Percentiles rank a stretch among this genome's conserved stretches.
Conservation (phyloP, 768 basidiomycete species). For the Tephrocybe sp. region DNA sequence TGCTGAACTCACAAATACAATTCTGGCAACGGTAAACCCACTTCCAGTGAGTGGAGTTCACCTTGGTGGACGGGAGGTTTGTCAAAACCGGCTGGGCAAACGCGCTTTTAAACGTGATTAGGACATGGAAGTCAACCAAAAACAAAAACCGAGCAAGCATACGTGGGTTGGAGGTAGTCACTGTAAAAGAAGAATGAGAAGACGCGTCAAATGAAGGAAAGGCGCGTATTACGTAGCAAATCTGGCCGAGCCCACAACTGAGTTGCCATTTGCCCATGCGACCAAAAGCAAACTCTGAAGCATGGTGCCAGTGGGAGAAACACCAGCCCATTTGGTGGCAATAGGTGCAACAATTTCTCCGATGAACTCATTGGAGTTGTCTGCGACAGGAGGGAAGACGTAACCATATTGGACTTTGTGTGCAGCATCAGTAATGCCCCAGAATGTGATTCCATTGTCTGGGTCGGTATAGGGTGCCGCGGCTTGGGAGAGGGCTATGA, state of each 20-base stretch:
- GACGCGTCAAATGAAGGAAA: neutral
- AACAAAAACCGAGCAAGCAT: conserved; percentile 11
- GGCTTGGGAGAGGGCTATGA: conserved; percentile 40
- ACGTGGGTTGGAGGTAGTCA: conserved; percentile 51
- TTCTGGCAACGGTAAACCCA: conserved; percentile 68
- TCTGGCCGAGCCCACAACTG: conserved; percentile 51
- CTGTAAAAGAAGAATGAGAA: conserved; percentile 25
- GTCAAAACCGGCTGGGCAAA: conserved; percentile 53
- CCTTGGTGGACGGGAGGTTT: conserved; percentile 43
- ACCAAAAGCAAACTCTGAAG: conserved; percentile 52
- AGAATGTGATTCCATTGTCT: conserved; percentile 56
- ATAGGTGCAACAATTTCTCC: conserved; percentile 60
- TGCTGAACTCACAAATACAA: conserved; percentile 49
- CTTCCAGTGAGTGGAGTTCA: conserved; percentile 64
- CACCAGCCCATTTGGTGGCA: conserved; percentile 52
- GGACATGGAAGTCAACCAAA: neutral
- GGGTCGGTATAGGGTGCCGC: conserved; percentile 46
- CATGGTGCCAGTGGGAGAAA: conserved; percentile 55
- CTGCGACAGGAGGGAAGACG: conserved; percentile 47
- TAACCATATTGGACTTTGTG: conserved; percentile 46
- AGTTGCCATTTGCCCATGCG: conserved; percentile 57
- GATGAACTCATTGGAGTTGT: conserved; percentile 52
- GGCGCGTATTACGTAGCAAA: conserved; percentile 43
- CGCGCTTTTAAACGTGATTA: conserved; percentile 24
- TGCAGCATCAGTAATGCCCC: conserved; percentile 39